Evolutionary conservation across 1,284 basidiomycete genomes (phyloP).

Genomic region (Acaromyces ingoldii): DNA sequence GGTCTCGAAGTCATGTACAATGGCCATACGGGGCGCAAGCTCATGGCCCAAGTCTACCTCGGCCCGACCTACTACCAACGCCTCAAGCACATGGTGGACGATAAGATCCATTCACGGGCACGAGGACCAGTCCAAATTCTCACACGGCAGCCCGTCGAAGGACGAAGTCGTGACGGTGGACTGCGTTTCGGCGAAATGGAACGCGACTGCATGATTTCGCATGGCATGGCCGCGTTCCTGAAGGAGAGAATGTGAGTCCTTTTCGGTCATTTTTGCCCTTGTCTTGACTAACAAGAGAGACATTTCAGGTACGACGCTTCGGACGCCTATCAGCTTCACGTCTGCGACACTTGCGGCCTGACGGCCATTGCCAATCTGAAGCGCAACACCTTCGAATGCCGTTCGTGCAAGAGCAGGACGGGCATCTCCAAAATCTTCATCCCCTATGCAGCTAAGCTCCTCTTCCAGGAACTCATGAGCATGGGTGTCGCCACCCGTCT

Average conservation of each 20-base stretch:
- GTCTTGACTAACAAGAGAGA: background rate
- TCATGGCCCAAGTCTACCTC: constrained; percentile 96
- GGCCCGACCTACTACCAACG: constrained; percentile 99
- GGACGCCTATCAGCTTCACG: constrained; percentile 48
- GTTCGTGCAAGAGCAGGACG: constrained; percentile 47
- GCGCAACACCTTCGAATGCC: constrained; percentile 48
- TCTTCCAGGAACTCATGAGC: constrained; percentile 70
- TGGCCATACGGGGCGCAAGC: constrained; percentile 91
- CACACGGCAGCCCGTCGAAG: constrained; percentile 97
- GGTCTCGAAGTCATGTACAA: constrained; percentile 97
- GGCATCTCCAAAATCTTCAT: constrained; percentile 50
- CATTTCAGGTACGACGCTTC: constrained; percentile 33
- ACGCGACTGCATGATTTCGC: constrained; percentile 99
- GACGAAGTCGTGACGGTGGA: constrained; percentile 96
- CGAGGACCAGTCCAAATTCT: constrained; percentile 96
- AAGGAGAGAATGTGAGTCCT: constrained; percentile 49
- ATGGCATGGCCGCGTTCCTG: constrained; percentile 95
- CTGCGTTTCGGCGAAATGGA: constrained; percentile 99
- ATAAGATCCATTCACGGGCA: constrained; percentile 98
- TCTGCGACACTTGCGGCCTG: constrained; percentile 48
- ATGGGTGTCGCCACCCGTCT: constrained; percentile 50
- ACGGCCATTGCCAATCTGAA: constrained; percentile 48
- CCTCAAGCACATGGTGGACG: constrained; percentile 99
- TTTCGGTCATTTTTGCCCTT: no score
- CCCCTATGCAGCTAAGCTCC: constrained; percentile 62